These are phyloP conservation scores for Penicillium chermesinum DNA, from an alignment of 495 filamentous ascomycete genomes.

Conservation along the genomic window DNA sequence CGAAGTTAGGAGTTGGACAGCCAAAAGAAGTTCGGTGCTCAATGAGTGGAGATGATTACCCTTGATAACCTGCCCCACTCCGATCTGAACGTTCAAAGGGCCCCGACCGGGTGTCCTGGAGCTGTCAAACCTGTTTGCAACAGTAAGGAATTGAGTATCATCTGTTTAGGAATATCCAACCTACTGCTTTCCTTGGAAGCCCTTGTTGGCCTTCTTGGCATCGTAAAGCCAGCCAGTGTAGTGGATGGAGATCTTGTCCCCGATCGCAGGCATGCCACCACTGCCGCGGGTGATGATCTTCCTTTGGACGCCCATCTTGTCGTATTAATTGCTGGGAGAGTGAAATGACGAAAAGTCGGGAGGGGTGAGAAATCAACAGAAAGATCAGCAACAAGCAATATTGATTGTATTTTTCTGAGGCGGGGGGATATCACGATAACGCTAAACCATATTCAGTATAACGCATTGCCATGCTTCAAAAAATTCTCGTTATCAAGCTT, in stretches of 20 bases:
- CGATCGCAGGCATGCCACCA: slow-evolving; percentile 49
- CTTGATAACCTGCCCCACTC: slow-evolving; percentile 70
- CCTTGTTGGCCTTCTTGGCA: slow-evolving; percentile 39
- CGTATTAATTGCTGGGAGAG: slow-evolving; percentile 1
- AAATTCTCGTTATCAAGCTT: too few species aligned
- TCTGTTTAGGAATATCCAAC: slow-evolving; percentile 5
- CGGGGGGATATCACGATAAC: not conserved
- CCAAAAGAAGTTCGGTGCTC: not conserved
- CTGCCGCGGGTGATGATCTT: slow-evolving; percentile 44
- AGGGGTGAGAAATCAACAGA: not conserved
- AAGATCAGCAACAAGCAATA: too few species aligned
- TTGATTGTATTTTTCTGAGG: not conserved
- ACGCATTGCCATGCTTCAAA: too few species aligned
- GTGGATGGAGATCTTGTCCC: slow-evolving; percentile 72
- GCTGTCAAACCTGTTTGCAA: slow-evolving; percentile 63
- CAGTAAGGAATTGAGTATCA: not conserved
- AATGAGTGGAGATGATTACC: slow-evolving; percentile 43
- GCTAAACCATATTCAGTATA: too few species aligned
- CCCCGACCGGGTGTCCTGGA: slow-evolving; percentile 53
- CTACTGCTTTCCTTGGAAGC: slow-evolving; percentile 48
- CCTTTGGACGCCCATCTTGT: slow-evolving; percentile 55
- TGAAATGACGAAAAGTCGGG: not conserved
- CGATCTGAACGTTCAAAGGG: slow-evolving; percentile 64
- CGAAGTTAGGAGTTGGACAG: not conserved
- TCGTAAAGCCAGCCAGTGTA: slow-evolving; percentile 83